Conservation (phyloP, 306 rosid genomes). For the Fagus crenata region DNA sequence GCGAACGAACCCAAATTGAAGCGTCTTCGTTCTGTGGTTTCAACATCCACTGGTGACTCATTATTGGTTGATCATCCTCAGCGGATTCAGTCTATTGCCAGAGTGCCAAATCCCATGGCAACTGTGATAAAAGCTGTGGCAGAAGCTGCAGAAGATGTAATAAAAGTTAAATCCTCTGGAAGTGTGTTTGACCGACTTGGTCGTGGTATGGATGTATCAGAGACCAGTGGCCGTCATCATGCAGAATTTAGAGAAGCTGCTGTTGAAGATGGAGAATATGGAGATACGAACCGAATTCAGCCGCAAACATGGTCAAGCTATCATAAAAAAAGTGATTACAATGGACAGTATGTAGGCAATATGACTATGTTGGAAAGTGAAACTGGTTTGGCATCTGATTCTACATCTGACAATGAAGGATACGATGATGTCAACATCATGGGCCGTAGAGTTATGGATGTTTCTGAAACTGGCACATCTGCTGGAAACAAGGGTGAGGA, state of each 20-base stretch:
- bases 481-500: constrained; percentile 50
- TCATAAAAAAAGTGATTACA: constrained; percentile 41
- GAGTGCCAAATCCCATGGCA: constrained; percentile 77
- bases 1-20: constrained; percentile 61
- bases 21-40: constrained; percentile 93
- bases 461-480: constrained; percentile 56
- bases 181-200: constrained; percentile 95
- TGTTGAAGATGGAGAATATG: constrained; percentile 40
- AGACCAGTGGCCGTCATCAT: constrained; percentile 39
- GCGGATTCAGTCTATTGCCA: constrained; percentile 49
- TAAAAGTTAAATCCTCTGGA: constrained; percentile 64
- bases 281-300: constrained; percentile 42
- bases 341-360: constrained; percentile 45
- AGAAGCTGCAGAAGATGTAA: constrained; percentile 88
- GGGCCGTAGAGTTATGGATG: constrained; percentile 42
- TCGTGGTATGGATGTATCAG: constrained; percentile 46
- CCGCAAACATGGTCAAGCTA: constrained; percentile 38
- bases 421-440: constrained; percentile 46
- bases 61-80: constrained; percentile 53
- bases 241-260: constrained; percentile 32
- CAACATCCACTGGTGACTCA: constrained; percentile 60
- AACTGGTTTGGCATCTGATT: constrained; percentile 61
- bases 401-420: constrained; percentile 64
- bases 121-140: constrained; percentile 88
- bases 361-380: constrained; percentile 47